phyloP scores from a whole-genome alignment of 306 rosid genomes.

The Gastrolobium bilobum region DNA sequence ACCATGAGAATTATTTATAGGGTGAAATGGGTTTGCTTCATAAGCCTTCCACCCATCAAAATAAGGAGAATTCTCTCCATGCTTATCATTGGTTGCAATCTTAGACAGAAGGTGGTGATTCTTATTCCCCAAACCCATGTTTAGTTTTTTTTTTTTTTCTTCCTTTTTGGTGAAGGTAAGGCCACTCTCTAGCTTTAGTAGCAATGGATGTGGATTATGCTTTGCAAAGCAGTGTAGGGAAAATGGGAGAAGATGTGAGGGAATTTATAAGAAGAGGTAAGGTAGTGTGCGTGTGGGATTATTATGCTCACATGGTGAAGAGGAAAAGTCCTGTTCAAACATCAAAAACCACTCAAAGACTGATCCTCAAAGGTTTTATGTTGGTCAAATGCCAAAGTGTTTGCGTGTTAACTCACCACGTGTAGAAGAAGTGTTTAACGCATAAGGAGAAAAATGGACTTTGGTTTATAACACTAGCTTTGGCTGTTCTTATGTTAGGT shows the following conservation, averaged over 20 bases:
- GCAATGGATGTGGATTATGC: background rate
- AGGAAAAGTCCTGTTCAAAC: conserved; percentile 48
- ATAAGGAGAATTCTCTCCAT: conserved; percentile 86
- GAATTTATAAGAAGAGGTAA: conserved; percentile 43
- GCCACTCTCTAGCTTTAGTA: conserved; percentile 1
- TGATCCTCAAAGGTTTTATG: background rate
- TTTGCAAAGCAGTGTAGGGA: conserved; percentile 20
- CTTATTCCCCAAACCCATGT: conserved; percentile 46
- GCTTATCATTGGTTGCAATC: conserved; percentile 74
- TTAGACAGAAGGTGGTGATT: conserved; percentile 61
- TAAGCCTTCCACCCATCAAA: conserved; percentile 97
- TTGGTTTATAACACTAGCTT: background rate
- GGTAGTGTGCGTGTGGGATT: background rate
- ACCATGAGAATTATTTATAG: conserved; percentile 66
- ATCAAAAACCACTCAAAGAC: conserved; percentile 38
- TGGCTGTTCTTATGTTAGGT: background rate
- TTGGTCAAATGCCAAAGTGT: conserved; percentile 60
- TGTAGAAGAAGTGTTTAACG: conserved; percentile 6
- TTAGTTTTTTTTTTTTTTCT: background rate
- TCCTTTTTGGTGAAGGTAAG: background rate
- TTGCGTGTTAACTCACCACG: conserved; percentile 53
- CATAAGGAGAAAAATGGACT: background rate
- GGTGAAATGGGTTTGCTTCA: conserved; percentile 79
- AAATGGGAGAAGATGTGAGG: background rate
- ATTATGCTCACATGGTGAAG: background rate